Evolutionary conservation across 1,284 basidiomycete genomes (phyloP).

Genomic region (Marasmius oreades): DNA sequence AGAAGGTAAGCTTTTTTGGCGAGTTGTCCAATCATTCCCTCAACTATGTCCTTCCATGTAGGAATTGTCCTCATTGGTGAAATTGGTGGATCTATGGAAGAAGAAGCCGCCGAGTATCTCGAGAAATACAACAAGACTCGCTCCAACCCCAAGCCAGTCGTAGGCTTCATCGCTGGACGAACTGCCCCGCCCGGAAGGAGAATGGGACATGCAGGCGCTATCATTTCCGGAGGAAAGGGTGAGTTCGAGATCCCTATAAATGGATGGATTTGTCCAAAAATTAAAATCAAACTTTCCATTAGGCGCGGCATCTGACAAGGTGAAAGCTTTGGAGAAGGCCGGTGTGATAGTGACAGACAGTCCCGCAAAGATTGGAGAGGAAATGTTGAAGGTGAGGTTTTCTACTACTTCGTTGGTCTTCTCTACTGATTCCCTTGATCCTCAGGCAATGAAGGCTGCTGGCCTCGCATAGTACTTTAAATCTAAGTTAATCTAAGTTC

Average conservation of each 20-base stretch:
- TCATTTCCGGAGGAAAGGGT: slow-evolving; percentile 98
- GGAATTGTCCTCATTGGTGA: slow-evolving; percentile 98
- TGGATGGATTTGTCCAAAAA: background rate
- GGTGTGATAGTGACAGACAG: slow-evolving; percentile 94
- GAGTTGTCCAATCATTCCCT: background rate
- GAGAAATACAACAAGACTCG: slow-evolving; percentile 91
- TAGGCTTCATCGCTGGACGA: slow-evolving; percentile 96
- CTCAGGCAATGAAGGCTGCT: slow-evolving; percentile 80
- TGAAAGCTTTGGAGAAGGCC: slow-evolving; percentile 89
- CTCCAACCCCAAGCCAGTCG: slow-evolving; percentile 89
- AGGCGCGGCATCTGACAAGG: slow-evolving; percentile 95
- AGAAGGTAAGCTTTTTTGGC: slow-evolving; percentile 55
- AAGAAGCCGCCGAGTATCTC: slow-evolving; percentile 97
- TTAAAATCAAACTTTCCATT: slow-evolving; percentile 10
- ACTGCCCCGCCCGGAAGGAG: slow-evolving; percentile 97
- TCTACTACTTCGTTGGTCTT: background rate
- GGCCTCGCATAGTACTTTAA: slow-evolving; percentile 59
- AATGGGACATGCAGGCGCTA: slow-evolving; percentile 99
- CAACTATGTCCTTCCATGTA: slow-evolving; percentile 27
- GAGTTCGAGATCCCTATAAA: slow-evolving; percentile 13
- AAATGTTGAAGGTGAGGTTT: slow-evolving; percentile 78
- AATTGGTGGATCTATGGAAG: slow-evolving; percentile 99
- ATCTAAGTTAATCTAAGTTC: slow-evolving; percentile 3
- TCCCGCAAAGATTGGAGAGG: slow-evolving; percentile 89
- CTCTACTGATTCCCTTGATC: slow-evolving; percentile 9